These are phyloP conservation scores for Ceriops decandra DNA, from an alignment of 345 rosid genomes.

Conservation along the genomic window DNA sequence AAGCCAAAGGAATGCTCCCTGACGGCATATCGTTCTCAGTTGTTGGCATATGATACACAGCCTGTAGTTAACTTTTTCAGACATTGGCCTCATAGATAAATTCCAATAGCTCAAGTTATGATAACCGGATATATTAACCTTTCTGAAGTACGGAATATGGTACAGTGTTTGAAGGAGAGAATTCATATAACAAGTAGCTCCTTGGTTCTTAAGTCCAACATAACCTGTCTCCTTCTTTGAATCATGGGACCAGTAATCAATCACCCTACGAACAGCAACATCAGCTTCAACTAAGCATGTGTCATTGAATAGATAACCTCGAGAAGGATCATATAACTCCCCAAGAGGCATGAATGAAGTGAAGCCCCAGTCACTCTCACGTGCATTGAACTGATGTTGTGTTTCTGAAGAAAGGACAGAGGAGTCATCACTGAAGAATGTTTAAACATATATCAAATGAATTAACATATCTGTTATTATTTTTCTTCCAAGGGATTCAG, in stretches of 20 bases:
- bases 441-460: too few relatives aligned
- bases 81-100: conserved; percentile 3
- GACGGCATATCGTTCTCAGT: conserved; percentile 92
- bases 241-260: conserved; percentile 85
- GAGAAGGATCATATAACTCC: conserved; percentile 82
- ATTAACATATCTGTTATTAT: too few relatives aligned
- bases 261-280: conserved; percentile 72
- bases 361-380: conserved; percentile 97
- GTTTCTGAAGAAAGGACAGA: conserved; percentile 52
- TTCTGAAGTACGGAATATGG: conserved; percentile 96
- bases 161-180: conserved; percentile 88
- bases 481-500: too few relatives aligned
- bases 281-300: conserved; percentile 81
- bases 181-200: conserved; percentile 99
- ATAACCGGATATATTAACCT: conserved; percentile 42
- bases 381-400: conserved; percentile 82
- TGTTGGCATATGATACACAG: conserved; percentile 99
- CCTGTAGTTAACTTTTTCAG: conserved; percentile 44
- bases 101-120: conserved; percentile 1
- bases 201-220: conserved; percentile 99
- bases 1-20: conserved; percentile 62
- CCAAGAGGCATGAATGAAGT: conserved; percentile 91
- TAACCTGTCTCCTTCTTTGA: conserved; percentile 95
- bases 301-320: conserved; percentile 84
- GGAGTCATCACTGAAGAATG: not conserved